A percentile compares a stretch with the other conserved stretches of the same genome.
Evolutionary conservation across 2,329 filamentous ascomycete species (phyloP).

Genomic region (Botryotinia calthae): DNA sequence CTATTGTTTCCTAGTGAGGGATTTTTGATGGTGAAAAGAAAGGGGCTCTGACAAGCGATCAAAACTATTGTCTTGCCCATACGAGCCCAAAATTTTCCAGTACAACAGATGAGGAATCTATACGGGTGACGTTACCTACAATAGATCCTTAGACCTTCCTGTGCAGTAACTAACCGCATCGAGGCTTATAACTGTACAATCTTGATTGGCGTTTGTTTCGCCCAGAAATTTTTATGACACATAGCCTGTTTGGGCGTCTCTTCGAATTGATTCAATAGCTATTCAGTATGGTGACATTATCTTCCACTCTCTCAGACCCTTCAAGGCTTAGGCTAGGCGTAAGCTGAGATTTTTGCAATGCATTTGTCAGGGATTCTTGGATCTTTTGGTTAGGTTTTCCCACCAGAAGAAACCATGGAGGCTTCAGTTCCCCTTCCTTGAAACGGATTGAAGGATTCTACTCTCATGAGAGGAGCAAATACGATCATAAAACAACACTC

Average conservation of each 20-base stretch:
- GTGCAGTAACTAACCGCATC: neutral
- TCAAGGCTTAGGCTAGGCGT: no score
- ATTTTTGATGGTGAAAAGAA: neutral
- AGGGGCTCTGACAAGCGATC: neutral
- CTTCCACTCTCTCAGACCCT: neutral
- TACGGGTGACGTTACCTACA: no score
- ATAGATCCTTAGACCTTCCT: neutral
- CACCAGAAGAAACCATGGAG: neutral
- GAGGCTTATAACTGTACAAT: neutral
- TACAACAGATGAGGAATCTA: neutral
- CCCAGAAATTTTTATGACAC: neutral
- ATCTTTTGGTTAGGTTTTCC: neutral
- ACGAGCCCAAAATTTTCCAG: neutral
- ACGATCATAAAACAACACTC: neutral
- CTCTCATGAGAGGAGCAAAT: neutral
- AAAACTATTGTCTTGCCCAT: neutral
- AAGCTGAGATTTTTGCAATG: neutral
- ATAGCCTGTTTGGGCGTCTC: no score
- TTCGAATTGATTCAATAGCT: neutral
- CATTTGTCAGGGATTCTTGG: neutral
- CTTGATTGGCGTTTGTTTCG: neutral
- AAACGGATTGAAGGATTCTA: neutral
- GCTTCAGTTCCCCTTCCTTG: neutral
- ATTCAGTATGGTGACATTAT: neutral
- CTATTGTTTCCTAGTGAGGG: neutral